Conservation (phyloP, 495 filamentous ascomycete genomes). For the Neurospora intermedia region DNA sequence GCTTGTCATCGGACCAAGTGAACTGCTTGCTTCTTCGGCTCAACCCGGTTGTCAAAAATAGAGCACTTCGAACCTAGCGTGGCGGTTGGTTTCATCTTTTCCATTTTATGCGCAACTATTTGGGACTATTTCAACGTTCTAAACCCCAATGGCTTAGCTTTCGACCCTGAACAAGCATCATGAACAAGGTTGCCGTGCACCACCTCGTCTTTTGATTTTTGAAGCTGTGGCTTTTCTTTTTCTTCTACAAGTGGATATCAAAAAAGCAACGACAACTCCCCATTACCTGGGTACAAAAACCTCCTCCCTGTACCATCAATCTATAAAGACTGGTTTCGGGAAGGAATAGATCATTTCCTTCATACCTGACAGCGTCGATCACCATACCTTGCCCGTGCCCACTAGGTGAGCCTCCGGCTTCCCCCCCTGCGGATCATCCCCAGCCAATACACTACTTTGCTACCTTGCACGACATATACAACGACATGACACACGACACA, state of each 20-base stretch:
- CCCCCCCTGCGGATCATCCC: background rate
- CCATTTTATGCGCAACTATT: background rate
- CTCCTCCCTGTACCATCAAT: background rate
- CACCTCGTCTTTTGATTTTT: background rate
- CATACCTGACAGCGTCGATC: background rate
- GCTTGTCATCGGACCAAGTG: background rate
- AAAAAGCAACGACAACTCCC: background rate
- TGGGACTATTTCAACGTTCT: background rate
- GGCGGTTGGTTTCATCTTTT: slow-evolving; percentile 2
- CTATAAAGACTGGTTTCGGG: background rate
- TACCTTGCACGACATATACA: background rate
- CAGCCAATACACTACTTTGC: background rate
- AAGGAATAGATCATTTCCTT: background rate
- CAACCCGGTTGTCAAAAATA: background rate
- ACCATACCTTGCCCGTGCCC: background rate
- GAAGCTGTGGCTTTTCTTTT: background rate
- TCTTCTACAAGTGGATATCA: background rate
- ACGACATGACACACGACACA: background rate
- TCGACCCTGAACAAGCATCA: background rate
- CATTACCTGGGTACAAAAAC: background rate
- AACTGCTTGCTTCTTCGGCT: background rate
- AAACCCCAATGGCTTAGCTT: background rate
- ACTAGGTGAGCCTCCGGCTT: background rate
- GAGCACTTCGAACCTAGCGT: background rate
- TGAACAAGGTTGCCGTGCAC: background rate